phyloP scores from a whole-genome alignment of 306 rosid genomes.

The Medicago lupulina region DNA sequence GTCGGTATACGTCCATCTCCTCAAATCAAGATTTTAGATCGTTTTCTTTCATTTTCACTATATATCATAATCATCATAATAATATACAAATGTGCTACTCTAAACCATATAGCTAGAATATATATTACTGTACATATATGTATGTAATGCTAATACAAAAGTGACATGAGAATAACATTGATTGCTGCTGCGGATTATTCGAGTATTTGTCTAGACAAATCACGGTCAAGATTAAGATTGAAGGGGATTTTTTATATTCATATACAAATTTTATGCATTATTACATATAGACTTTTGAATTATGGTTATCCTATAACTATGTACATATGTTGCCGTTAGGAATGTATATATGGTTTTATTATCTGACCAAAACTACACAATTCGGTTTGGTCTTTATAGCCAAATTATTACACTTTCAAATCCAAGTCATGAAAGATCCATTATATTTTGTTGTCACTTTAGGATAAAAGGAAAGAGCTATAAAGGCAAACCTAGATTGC shows the following conservation, averaged over 20 bases:
- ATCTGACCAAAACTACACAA: conserved; percentile 13
- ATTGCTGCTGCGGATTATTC: conserved; percentile 34
- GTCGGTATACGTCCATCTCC: conserved; percentile 28
- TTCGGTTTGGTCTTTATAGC: conserved; percentile 30
- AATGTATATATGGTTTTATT: not conserved
- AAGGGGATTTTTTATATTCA: conserved; percentile 9
- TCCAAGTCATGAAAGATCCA: conserved; percentile 51
- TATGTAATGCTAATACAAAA: conserved; percentile 26
- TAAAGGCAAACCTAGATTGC: conserved; percentile 48
- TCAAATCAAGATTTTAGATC: conserved; percentile 23
- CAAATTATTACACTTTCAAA: conserved; percentile 46
- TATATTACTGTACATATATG: conserved; percentile 18
- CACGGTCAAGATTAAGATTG: conserved; percentile 31
- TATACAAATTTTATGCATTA: not conserved
- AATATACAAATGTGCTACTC: conserved; percentile 28
- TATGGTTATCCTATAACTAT: too few species aligned
- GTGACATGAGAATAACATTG: conserved; percentile 40
- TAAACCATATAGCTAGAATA: conserved; percentile 30
- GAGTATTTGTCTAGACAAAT: conserved; percentile 36
- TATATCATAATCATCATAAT: not conserved
- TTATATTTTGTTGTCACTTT: conserved; percentile 55
- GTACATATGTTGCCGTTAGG: too few species aligned
- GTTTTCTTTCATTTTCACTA: conserved; percentile 38
- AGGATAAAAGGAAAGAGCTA: conserved; percentile 50
- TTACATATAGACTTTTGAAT: too few species aligned